These are phyloP conservation scores for Mucor plumbeus DNA, from an alignment of 371 early-diverging fungal genomes.

Conservation along the genomic window DNA sequence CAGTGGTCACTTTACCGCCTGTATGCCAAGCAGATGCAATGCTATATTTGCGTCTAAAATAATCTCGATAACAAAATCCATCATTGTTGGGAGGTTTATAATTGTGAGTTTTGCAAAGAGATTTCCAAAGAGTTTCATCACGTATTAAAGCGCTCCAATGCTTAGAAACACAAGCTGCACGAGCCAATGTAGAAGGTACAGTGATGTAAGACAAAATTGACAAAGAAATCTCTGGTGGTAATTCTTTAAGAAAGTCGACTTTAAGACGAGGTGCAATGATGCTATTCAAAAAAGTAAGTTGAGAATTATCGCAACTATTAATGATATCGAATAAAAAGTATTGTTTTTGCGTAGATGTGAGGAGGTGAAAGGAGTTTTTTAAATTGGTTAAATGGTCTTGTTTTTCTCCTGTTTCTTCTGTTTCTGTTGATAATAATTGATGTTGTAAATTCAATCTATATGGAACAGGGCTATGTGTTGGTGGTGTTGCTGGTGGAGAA, in stretches of 20 bases:
- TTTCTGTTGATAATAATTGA: neutral
- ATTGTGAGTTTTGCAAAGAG: constrained; percentile 45
- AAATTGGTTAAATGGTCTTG: constrained; percentile 40
- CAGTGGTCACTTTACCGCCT: constrained; percentile 69
- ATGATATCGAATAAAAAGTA: constrained; percentile 53
- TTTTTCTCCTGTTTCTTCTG: constrained; percentile 23
- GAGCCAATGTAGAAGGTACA: constrained; percentile 70
- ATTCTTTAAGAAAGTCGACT: constrained; percentile 76
- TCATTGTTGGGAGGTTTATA: constrained; percentile 27
- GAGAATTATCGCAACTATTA: constrained; percentile 56
- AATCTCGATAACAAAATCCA: constrained; percentile 65
- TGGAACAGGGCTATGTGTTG: constrained; percentile 37
- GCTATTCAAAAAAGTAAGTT: constrained; percentile 61
- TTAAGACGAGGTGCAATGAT: constrained; percentile 71
- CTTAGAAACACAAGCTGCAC: constrained; percentile 72
- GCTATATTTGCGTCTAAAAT: constrained; percentile 72
- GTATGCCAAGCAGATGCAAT: constrained; percentile 76
- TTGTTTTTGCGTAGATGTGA: constrained; percentile 43
- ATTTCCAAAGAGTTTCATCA: constrained; percentile 52
- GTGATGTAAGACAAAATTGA: constrained; percentile 69
- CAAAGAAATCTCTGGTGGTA: constrained; percentile 77
- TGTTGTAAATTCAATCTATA: constrained; percentile 20
- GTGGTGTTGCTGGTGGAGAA: constrained; percentile 55
- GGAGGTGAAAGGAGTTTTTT: constrained; percentile 45
- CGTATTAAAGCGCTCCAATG: constrained; percentile 78